These are phyloP conservation scores for Penicillium sp. DNA, from an alignment of 2,329 filamentous ascomycete species.

Conservation along the genomic window DNA sequence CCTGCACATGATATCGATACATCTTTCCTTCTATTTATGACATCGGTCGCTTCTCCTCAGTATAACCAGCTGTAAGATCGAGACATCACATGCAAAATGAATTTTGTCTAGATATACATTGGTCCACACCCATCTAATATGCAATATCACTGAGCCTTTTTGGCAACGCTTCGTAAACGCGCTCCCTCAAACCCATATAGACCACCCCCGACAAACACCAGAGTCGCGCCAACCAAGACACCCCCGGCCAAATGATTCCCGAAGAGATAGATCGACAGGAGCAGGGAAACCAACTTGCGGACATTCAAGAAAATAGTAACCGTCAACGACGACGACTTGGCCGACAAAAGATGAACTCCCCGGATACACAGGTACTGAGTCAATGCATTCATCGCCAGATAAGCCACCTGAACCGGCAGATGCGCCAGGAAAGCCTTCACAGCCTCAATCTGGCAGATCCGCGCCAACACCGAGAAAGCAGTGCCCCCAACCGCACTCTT, in stretches of 20 bases:
- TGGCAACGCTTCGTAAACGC: constrained; percentile 31
- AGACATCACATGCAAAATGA: background rate
- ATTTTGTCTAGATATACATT: background rate
- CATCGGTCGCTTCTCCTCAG: background rate
- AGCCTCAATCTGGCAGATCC: constrained; percentile 19
- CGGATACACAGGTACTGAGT: constrained; percentile 95
- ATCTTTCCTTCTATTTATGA: constrained; percentile 1
- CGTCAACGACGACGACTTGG: constrained; percentile 84
- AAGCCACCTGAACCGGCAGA: constrained; percentile 39
- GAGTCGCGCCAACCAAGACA: constrained; percentile 74
- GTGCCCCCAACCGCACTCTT: background rate
- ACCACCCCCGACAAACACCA: constrained; percentile 90
- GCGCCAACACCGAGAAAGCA: constrained; percentile 14
- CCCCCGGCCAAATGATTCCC: constrained; percentile 76
- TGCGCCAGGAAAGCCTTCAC: constrained; percentile 28
- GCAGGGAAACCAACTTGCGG: constrained; percentile 84
- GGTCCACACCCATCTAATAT: background rate
- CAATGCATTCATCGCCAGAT: constrained; percentile 58
- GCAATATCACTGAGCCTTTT: constrained; percentile 20
- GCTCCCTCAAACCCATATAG: constrained; percentile 76
- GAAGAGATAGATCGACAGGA: constrained; percentile 92
- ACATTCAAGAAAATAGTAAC: constrained; percentile 97
- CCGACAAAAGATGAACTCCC: constrained; percentile 90
- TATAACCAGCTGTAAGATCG: background rate
- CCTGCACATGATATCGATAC: constrained; percentile 21